phyloP scores from a whole-genome alignment of 768 basidiomycete genomes.

The Hericium erinaceus region DNA sequence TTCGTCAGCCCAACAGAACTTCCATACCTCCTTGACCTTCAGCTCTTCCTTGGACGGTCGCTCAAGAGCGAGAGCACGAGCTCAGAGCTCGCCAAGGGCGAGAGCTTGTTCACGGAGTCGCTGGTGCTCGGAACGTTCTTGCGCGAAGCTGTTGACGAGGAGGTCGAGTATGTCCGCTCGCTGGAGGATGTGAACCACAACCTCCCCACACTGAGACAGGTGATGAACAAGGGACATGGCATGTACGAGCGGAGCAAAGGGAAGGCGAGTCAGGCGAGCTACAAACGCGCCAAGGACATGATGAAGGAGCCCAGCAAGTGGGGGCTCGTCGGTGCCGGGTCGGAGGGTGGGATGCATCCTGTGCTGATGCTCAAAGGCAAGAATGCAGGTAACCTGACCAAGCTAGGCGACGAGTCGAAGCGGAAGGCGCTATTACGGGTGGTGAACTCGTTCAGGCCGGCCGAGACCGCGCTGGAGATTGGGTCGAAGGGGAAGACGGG shows the following conservation, averaged over 20 bases:
- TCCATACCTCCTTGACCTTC: slow-evolving; percentile 86
- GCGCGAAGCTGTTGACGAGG: slow-evolving; percentile 70
- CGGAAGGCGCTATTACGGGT: slow-evolving; percentile 58
- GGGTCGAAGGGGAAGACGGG: slow-evolving; percentile 57
- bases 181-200: slow-evolving; percentile 57
- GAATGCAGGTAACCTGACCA: slow-evolving; percentile 25
- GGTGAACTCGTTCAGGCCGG: slow-evolving; percentile 77
- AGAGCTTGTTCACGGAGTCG: slow-evolving; percentile 51
- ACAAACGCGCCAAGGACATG: slow-evolving; percentile 86
- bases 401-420: slow-evolving; percentile 36
- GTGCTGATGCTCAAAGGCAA: slow-evolving; percentile 35
- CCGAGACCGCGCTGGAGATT: slow-evolving; percentile 88
- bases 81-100: slow-evolving; percentile 32
- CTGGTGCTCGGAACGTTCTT: slow-evolving; percentile 79
- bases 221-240: slow-evolving; percentile 81
- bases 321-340: slow-evolving; percentile 56
- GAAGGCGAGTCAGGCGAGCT: slow-evolving; percentile 79
- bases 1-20: slow-evolving; percentile 82
- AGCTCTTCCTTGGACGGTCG: slow-evolving; percentile 83
- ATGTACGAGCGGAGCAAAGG: slow-evolving; percentile 94
- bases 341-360: slow-evolving; percentile 52
- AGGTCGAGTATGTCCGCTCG: slow-evolving; percentile 68
- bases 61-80: slow-evolving; percentile 43
- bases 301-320: slow-evolving; percentile 57
- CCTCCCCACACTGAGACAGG: slow-evolving; percentile 58